A percentile compares a stretch with the other conserved stretches of the same genome.
These are phyloP conservation scores for Syzygium aqueum DNA, from an alignment of 345 rosid genomes.

Conservation along the genomic window DNA sequence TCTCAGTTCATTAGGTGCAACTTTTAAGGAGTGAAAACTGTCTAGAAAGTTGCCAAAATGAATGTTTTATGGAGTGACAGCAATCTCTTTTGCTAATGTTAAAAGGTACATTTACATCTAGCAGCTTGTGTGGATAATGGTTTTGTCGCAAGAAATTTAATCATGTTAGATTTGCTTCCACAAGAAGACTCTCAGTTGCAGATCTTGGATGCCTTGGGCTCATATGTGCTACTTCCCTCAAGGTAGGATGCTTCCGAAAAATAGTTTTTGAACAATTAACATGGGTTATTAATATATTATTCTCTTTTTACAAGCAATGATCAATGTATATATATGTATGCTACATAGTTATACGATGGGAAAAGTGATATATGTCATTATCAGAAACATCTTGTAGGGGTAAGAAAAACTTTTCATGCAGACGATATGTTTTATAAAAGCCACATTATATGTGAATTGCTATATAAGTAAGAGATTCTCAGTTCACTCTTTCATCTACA, in stretches of 20 bases:
- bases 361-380: not conserved
- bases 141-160: constrained; percentile 6
- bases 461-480: not conserved
- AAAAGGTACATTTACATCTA: constrained; percentile 8
- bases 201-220: constrained; percentile 14
- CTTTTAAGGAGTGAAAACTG: not conserved
- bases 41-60: not conserved
- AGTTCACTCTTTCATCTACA: not conserved
- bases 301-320: not conserved
- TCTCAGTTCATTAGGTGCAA: not conserved
- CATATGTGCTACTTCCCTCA: constrained; percentile 20
- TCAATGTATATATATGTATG: not conserved
- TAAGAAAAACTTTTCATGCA: not conserved
- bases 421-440: not conserved
- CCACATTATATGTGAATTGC: not conserved
- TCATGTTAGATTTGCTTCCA: constrained; percentile 18
- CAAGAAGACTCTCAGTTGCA: not conserved
- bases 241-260: constrained; percentile 7
- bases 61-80: not conserved
- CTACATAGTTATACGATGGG: not conserved
- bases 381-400: not conserved
- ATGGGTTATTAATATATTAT: not conserved
- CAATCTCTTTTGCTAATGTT: not conserved
- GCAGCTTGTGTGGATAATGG: constrained; percentile 3
- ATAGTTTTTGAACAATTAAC: not conserved